Evolutionary conservation across 2,329 filamentous ascomycete species (phyloP), one percentile per base, ranked within the genome.

Genomic region (Ceratocystiopsis minuta): DNA sequence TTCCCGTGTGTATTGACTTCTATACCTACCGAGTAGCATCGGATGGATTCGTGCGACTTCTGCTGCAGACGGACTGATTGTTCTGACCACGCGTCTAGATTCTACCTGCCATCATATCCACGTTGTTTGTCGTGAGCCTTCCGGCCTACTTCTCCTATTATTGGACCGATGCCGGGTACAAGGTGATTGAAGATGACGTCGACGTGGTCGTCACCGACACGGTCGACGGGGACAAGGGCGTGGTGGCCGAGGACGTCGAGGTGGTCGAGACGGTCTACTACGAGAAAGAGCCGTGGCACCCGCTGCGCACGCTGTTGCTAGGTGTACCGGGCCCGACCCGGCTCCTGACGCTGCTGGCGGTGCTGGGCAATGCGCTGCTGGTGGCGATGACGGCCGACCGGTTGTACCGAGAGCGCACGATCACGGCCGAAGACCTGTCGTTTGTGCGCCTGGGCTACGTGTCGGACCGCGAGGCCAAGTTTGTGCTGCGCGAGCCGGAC

Each of bases 381-480:
- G 67, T 85, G 6, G 63, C 72, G 10, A 72, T 88, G 58, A 72
- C 78, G 0, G 67, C 78, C 20, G 90, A 98, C 57, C 72, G 87
- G 34, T 67, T 93, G 14, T 86, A 82, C 54, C 74, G 81, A 16
- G 79, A 80, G 2, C 73, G 78, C 45, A 70, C 80, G 32, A 69
- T 93, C 56, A 75, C 79, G 4, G 75, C 68, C 20, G 63, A 82
- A 24, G 77, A 92, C 49, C 64, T 94, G 12, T 83, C 86, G 0
- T 93, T 98, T 56, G 82, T 83, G 35, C 73, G 90, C 10, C 65
- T 94, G 15, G 90, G 90, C 20, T 88, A 88, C 56, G 79, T 96
- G 24, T 93, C 86, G 5, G 72, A 82, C 16, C 72, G 68, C 0
- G 79, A 79, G 43, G 90, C 86, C 17, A 86, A 76, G 46, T 68